Evolutionary conservation across 257 asterid genomes (phyloP).

Genomic region (Solanum clarkiae): DNA sequence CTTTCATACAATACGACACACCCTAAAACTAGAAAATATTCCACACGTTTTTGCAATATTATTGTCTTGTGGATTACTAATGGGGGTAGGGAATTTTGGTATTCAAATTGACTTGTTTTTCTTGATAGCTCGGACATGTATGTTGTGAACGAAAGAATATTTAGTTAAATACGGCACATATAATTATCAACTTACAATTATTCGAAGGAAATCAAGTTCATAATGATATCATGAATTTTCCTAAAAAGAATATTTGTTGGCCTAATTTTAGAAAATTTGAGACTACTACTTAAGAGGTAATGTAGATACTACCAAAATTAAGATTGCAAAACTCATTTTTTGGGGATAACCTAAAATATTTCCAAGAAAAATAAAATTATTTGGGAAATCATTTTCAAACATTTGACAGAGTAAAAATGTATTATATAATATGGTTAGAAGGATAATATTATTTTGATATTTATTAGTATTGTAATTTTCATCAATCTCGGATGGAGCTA

Average conservation of each 20-base stretch:
- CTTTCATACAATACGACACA: neutral
- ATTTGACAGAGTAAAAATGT: neutral
- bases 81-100: neutral
- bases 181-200: neutral
- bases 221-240: neutral
- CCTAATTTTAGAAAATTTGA: neutral
- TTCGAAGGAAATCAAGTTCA: neutral
- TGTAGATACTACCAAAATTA: neutral
- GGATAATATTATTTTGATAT: neutral
- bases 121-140: neutral
- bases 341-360: neutral
- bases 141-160: neutral
- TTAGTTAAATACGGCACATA: neutral
- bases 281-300: neutral
- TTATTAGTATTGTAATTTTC: neutral
- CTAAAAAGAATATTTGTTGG: neutral
- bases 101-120: neutral
- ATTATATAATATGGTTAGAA: neutral
- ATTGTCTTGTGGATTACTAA: neutral
- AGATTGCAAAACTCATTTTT: neutral
- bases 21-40: neutral
- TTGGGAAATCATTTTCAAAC: neutral
- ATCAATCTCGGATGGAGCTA: too few species aligned
- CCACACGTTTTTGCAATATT: neutral
- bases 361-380: neutral